These are phyloP conservation scores for Suhomyces pyralidae DNA, from an alignment of 805 yeast species.

Conservation along the genomic window DNA sequence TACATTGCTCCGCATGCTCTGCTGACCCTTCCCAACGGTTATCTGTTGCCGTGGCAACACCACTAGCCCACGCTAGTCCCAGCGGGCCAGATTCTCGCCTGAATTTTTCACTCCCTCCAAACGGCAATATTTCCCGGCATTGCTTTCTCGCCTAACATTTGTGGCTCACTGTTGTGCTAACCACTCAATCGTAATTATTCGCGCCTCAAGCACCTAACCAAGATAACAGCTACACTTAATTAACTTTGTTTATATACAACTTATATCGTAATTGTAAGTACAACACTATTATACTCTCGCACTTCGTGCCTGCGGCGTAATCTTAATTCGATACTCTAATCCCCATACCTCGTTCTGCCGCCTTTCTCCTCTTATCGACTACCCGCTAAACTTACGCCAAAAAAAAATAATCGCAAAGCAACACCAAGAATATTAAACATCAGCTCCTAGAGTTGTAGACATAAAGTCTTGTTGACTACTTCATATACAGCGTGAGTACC, in stretches of 20 bases:
- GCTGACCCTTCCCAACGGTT: not conserved
- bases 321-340: not conserved
- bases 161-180: not conserved
- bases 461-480: not conserved
- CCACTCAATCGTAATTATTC: too few species aligned
- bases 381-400: not conserved
- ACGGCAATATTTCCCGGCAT: not conserved
- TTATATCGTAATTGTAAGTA: not conserved
- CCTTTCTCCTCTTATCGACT: not conserved
- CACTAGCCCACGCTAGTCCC: not conserved
- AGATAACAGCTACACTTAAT: too few species aligned
- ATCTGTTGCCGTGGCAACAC: not conserved
- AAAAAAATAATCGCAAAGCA: not conserved
- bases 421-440: not conserved
- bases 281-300: not conserved
- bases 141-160: not conserved
- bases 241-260: too few species aligned
- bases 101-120: not conserved
- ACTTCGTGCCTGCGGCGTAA: not conserved
- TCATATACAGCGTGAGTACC: not conserved
- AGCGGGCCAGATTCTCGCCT: not conserved
- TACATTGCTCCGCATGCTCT: not conserved
- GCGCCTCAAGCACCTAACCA: not conserved
- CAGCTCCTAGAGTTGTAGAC: not conserved
- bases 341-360: not conserved